phyloP scores from a whole-genome alignment of 192 early-diverging fungal species.

The Gryganskiella cystojenkinii region DNA sequence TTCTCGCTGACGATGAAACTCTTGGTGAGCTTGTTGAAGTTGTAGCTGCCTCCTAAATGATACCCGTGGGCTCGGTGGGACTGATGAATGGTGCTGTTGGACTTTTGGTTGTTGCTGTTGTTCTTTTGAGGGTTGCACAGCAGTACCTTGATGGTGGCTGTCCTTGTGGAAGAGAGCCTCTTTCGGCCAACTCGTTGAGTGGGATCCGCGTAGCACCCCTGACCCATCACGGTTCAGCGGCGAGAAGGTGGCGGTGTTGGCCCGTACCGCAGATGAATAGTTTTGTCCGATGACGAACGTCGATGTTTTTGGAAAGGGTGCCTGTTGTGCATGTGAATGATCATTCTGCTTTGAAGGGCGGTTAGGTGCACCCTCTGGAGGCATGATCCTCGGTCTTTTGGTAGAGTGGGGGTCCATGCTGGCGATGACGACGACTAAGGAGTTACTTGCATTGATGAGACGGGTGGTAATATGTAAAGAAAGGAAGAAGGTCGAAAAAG shows the following conservation, averaged over 20 bases:
- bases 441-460: background rate
- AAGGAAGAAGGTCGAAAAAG: background rate
- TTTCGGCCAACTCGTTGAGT: slow-evolving; percentile 15
- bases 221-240: background rate
- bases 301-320: background rate
- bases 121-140: no score
- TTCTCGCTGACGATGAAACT: slow-evolving; percentile 41
- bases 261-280: background rate
- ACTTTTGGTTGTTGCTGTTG: no score
- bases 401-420: slow-evolving; percentile 35
- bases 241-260: background rate
- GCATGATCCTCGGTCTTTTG: slow-evolving; percentile 41
- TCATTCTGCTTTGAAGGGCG: background rate
- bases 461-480: background rate
- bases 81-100: no score
- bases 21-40: slow-evolving; percentile 23
- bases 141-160: slow-evolving; percentile 5
- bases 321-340: background rate
- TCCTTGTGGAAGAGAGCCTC: slow-evolving; percentile 44
- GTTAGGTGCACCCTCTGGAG: slow-evolving; percentile 18
- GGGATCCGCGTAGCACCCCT: background rate
- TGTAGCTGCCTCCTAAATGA: slow-evolving; percentile 20
- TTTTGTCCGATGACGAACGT: no score
- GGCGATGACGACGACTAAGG: background rate
- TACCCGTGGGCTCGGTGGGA: slow-evolving; percentile 15